Percentiles rank a stretch among this genome's conserved stretches.
Evolutionary conservation across 768 basidiomycete species (phyloP).

Genomic region (Amanita exitialis): DNA sequence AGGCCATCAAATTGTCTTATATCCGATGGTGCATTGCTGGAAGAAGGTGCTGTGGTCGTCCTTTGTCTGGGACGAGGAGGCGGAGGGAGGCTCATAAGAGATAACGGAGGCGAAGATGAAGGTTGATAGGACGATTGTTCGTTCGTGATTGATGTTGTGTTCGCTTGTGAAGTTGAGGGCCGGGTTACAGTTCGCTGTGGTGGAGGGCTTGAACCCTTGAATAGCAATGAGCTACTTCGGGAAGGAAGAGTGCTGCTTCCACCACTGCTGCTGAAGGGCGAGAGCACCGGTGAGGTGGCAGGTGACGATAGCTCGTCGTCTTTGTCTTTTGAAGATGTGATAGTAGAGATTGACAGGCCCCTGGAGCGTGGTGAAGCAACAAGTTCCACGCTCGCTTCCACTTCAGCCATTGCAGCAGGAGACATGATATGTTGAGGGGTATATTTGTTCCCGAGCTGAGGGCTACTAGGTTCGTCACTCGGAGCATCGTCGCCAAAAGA

Average conservation of each 20-base stretch:
- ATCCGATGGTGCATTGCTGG: neutral
- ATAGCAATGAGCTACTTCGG: conserved; percentile 5
- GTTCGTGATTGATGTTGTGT: conserved; percentile 10
- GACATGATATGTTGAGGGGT: conserved; percentile 59
- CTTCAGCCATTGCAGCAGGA: conserved; percentile 50
- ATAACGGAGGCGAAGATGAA: conserved; percentile 15
- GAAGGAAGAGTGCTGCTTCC: conserved; percentile 4
- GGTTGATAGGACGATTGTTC: conserved; percentile 6
- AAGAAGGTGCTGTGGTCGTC: conserved; percentile 12
- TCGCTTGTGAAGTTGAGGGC: conserved; percentile 26
- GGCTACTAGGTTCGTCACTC: conserved; percentile 27
- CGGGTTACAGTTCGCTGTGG: conserved; percentile 9
- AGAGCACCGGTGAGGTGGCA: conserved; percentile 4
- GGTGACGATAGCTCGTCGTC: conserved; percentile 3
- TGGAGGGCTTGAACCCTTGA: neutral
- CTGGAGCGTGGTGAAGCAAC: conserved; percentile 19
- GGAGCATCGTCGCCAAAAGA: conserved; percentile 39
- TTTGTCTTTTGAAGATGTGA: conserved; percentile 17
- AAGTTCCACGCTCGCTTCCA: conserved; percentile 42
- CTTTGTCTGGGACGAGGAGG: conserved; percentile 38
- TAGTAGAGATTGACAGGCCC: conserved; percentile 28
- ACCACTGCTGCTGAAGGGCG: conserved; percentile 1
- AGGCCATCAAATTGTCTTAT: conserved; percentile 4
- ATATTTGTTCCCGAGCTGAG: conserved; percentile 32
- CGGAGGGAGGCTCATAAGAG: conserved; percentile 37